Evolutionary conservation across 2,329 filamentous ascomycete species (phyloP), one percentile per base, ranked within the genome.

Genomic region (Dothistroma septosporum): DNA sequence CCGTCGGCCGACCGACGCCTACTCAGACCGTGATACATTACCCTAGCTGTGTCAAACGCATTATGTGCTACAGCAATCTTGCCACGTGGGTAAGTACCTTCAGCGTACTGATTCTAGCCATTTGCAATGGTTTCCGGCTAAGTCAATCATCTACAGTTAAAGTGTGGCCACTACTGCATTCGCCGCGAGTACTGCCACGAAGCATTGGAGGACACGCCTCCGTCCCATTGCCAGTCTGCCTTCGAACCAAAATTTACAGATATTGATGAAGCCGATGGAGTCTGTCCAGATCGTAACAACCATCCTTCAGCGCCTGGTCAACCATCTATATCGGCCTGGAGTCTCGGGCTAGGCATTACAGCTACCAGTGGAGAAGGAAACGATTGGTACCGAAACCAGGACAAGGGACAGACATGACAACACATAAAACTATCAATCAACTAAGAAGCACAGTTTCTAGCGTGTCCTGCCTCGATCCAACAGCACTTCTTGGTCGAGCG

Each of bases 1-100:
- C 21, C 50, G 32, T 12, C 9, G 21, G 5, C 37, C 41, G 19
- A n/a, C 1, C 14, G 24, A 35, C 16, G 2, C n/a, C 32, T n/a
- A 19, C 6, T 54, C 16, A 9, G 41, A 44, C 7, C 33, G 14
- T 3, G 4, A 44, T 28, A 28, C 24, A 48, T 31, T 19, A 24
- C 41, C 41, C 54, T 7, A 6, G 50, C 31, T 53, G 50, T 16
- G 5, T 35, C 16, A 19, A 24, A 46, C 49, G 31, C 28, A 58
- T 7, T 21, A 66, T 66, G 64, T 66, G 64, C 53, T 64, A 58
- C 56, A 64, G 62, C 37, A 62, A 63, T 46, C 62, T 61, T n/a
- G 61, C 59, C 16, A 64, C 64, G 3, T 66, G 64, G 64, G 55
- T 58, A 35, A 8, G 50, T 53, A n/a, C 31, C n/a, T 16, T 28